Percentiles rank a stretch among this genome's conserved stretches.
These are phyloP conservation scores for Hypomontagnella submonticulosa DNA, from an alignment of 495 filamentous ascomycete genomes.

Conservation along the genomic window DNA sequence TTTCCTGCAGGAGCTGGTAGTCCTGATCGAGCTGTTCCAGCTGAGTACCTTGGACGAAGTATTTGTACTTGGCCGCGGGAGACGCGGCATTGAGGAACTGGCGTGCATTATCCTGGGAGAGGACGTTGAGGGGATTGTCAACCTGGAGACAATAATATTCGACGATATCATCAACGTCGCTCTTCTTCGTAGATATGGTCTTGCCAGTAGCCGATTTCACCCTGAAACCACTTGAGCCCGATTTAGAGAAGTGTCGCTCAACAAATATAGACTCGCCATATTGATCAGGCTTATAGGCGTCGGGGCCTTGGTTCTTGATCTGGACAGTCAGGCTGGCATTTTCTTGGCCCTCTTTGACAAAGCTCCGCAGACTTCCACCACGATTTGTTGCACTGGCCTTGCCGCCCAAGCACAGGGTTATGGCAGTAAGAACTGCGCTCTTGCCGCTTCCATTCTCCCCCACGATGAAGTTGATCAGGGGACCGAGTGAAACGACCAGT, in stretches of 20 bases:
- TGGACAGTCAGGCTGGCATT: constrained; percentile 68
- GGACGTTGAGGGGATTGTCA: constrained; percentile 97
- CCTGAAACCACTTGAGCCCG: constrained; percentile 85
- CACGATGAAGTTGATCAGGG: constrained; percentile 96
- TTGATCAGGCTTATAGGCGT: constrained; percentile 82
- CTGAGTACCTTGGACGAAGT: constrained; percentile 95
- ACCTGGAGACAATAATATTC: constrained; percentile 95
- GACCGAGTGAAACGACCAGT: constrained; percentile 83
- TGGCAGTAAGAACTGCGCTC: constrained; percentile 93
- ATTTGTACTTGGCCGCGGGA: constrained; percentile 89
- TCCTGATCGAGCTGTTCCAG: constrained; percentile 92
- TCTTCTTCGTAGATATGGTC: constrained; percentile 82
- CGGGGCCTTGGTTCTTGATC: constrained; percentile 88
- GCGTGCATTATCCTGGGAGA: constrained; percentile 94
- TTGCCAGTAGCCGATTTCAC: constrained; percentile 78
- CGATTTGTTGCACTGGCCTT: constrained; percentile 96
- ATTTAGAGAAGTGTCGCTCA: constrained; percentile 85
- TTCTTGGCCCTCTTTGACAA: constrained; percentile 92
- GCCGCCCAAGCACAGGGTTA: constrained; percentile 92
- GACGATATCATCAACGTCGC: constrained; percentile 90
- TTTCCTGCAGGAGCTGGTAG: constrained; percentile 77
- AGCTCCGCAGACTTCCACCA: constrained; percentile 87
- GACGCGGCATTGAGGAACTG: constrained; percentile 90
- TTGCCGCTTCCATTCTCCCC: constrained; percentile 99
- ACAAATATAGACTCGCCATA: constrained; percentile 90